Evolutionary conservation across 257 asterid genomes (phyloP).

Genomic region (Verbascum thapsus): DNA sequence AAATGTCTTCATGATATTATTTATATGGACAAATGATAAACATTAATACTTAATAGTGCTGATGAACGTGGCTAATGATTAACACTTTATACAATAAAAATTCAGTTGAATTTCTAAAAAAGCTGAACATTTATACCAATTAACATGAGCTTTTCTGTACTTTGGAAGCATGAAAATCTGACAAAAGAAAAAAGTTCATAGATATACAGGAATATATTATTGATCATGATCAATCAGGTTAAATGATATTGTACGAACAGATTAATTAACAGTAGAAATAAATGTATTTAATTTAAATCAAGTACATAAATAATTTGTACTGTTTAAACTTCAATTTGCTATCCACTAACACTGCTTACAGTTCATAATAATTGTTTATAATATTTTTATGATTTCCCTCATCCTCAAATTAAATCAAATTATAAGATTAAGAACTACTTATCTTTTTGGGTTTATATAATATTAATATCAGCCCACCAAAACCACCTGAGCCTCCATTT

Average conservation of each 20-base stretch:
- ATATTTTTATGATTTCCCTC: too few relatives aligned
- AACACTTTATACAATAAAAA: constrained; percentile 30
- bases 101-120: constrained; percentile 31
- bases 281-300: constrained; percentile 14
- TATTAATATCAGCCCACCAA: constrained; percentile 23
- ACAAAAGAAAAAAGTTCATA: not conserved
- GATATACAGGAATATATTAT: not conserved
- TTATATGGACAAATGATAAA: not conserved
- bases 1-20: too few relatives aligned
- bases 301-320: constrained; percentile 21
- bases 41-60: not conserved
- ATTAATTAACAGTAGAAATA: constrained; percentile 19
- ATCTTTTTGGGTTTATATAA: too few relatives aligned
- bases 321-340: constrained; percentile 29
- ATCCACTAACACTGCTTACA: constrained; percentile 35
- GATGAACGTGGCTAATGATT: constrained; percentile 31
- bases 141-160: constrained; percentile 1
- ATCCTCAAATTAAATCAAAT: constrained; percentile 14
- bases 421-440: too few relatives aligned
- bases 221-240: too few relatives aligned
- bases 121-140: constrained; percentile 17
- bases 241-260: constrained; percentile 29
- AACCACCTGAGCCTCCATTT: constrained; percentile 27
- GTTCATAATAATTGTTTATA: constrained; percentile 10
- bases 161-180: constrained; percentile 34